phyloP scores from a whole-genome alignment of 2,329 filamentous ascomycete genomes.

The Colletotrichum simmondsii region DNA sequence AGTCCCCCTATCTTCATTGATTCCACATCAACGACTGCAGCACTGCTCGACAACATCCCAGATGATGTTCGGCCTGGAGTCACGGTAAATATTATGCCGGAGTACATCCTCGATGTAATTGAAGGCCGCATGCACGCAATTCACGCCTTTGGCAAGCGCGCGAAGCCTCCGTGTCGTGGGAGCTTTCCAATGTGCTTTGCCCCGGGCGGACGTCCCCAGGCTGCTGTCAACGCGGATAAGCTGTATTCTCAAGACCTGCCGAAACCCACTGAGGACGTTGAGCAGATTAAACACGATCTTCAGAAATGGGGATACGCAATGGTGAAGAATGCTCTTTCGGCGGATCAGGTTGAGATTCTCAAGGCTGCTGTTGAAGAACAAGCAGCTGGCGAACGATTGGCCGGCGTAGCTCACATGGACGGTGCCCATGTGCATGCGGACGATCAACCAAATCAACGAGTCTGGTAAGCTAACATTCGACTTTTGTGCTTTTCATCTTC shows the following conservation, averaged over 20 bases:
- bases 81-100: not conserved
- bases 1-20: not conserved
- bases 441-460: slow-evolving; percentile 7
- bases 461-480: not conserved
- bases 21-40: not conserved
- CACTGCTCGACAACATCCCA: not conserved
- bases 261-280: not conserved
- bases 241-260: not conserved
- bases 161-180: slow-evolving; percentile 1
- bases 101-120: slow-evolving; percentile 12
- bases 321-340: slow-evolving; percentile 5
- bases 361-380: slow-evolving; percentile 6
- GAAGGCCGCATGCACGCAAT: slow-evolving; percentile 13
- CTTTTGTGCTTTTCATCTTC: too few relatives aligned
- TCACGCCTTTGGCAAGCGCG: slow-evolving; percentile 1
- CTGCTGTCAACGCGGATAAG: not conserved
- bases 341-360: not conserved
- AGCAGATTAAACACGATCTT: slow-evolving; percentile 7
- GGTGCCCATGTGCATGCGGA: not conserved
- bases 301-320: slow-evolving; percentile 16
- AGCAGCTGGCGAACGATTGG: slow-evolving; percentile 5
- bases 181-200: slow-evolving; percentile 9
- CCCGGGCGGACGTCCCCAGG: not conserved
- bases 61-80: not conserved
- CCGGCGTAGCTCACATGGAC: slow-evolving; percentile 1